Base-by-base conservation (phyloP, 257 asterid genomes). In the Solanum ossicruentum region DNA sequence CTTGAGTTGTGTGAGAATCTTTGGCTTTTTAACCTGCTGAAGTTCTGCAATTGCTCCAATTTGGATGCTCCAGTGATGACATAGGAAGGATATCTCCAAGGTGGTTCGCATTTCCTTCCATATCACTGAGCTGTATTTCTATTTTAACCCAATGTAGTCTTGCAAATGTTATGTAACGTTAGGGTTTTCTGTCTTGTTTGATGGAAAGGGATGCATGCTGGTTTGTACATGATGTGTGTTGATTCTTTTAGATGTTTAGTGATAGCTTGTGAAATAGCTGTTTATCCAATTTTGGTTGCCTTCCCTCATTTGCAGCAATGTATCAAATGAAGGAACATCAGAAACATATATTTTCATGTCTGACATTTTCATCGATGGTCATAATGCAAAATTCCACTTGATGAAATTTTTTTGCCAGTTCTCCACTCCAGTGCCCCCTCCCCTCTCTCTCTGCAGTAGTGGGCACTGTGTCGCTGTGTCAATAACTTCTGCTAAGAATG, bases 211-310 rank as follows among this genome's bases (percentile, higher is more conserved):
- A 86, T 66, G 83, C 77, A 72, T 58, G 88, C 90, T 70, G 88
- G 92, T 93, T 93, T 94, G 99, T 94, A 93, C 88, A 91, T 94
- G 97, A 87, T 91, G 89, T 89, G 93, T 89, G 92, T 87, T 88
- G 55, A 89, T 85, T 91, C 90, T 88, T 92, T 90, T 92, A 94
- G 93, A 75, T 65, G 69, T 83, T 84, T 89, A 92, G 92, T 86
- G 63, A 86, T 89, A 89, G 92, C 87, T 86, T 92, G 91, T 88
- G 94, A 87, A 85, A 83, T 88, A 90, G 93, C 84, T 85, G 87
- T 72, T 85, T 85, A 71, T 90, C 92, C 89, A 88, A 89, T 91
- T 90, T 91, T 92, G 93, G 47, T 87, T 84, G 83, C 77, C 49
- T 85, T 86, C 67, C 80, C 58, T 84, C 60, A 3, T 70, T 85